These are phyloP conservation scores for Pseudonitzschia pungens DNA, from an alignment of 108 stramenopile species.

Conservation along the genomic window DNA sequence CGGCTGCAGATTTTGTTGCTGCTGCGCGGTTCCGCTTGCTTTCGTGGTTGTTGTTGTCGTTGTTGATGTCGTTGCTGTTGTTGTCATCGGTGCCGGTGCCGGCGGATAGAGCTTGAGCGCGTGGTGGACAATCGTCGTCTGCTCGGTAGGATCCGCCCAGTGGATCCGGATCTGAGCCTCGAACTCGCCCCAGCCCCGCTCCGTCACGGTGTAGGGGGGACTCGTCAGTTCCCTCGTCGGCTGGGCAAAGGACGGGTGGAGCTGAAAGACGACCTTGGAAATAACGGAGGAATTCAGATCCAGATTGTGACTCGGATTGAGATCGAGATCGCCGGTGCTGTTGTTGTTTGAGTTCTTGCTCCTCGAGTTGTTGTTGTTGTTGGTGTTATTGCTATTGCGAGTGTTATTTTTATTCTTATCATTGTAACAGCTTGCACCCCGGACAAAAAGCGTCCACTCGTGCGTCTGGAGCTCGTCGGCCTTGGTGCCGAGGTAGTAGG, in stretches of 20 bases:
- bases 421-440: slow-evolving; percentile 55
- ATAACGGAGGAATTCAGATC: slow-evolving; percentile 46
- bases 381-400: neutral
- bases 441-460: slow-evolving; percentile 87
- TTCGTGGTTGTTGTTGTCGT: too few relatives aligned
- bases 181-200: slow-evolving; percentile 99
- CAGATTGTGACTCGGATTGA: neutral
- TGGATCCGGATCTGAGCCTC: slow-evolving; percentile 91
- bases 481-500: slow-evolving; percentile 88
- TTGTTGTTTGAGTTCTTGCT: slow-evolving; percentile 52
- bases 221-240: slow-evolving; percentile 77
- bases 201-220: slow-evolving; percentile 91
- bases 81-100: neutral
- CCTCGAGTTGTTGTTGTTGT: neutral
- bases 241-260: slow-evolving; percentile 93
- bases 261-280: slow-evolving; percentile 92
- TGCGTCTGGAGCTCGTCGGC: slow-evolving; percentile 85
- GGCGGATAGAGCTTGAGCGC: slow-evolving; percentile 88
- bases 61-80: too few relatives aligned
- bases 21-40: too few relatives aligned
- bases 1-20: too few relatives aligned
- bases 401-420: neutral
- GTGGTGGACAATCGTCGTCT: slow-evolving; percentile 65
- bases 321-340: slow-evolving; percentile 63
- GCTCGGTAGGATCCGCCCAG: slow-evolving; percentile 87